Base-by-base conservation (phyloP, 768 basidiomycete species). In the Strobilomyces confusus region DNA sequence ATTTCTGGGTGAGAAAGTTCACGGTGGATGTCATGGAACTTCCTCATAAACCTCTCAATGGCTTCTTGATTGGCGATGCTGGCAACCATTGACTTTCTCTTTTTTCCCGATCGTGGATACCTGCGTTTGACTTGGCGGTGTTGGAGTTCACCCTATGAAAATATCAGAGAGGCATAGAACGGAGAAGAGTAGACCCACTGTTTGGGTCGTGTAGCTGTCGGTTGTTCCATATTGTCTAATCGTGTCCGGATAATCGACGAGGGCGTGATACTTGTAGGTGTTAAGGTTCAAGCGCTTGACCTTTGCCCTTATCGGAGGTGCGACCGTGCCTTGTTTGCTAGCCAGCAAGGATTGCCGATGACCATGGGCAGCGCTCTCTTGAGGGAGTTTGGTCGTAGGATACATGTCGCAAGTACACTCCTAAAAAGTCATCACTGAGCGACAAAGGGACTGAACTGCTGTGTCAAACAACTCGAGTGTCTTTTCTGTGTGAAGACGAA, bases 51-150 rank as follows among this genome's bases (percentile, higher is more conserved):
- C 29, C 59, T 17, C 38, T 64, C 51, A 12, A 66, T 58, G 0
- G 57, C 48, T 5, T 61, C 50, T 13, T 62, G 63, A 2, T 58
- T 49, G 0, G 66, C 63, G 20, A 78, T 73, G 14, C 50, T 76
- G 4, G 47, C 4, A 14, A 29, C n/a, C 25, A 63, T 1, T 30
- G 11, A 4, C 0, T 12, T 30, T 66, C 45, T 52, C 15, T 62
- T 68, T 48, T 75, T 77, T 52, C 73, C 74, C 0, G 74, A 74
- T 1, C 62, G 47, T 0, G 48, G 57, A 45, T 73, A 79, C 13
- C 70, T 54, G 0, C 59, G 61, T 56, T 80, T 79, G 9, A 71
- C 50, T 0, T 49, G 54, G 0, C 65, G 57, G 46, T 79, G 76
- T 44, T 74, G 63, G 0, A 69, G 63, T 49, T 77, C 75, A 9